Base-by-base conservation (phyloP, 1,284 basidiomycete genomes). In the Kwoniella shivajii region DNA sequence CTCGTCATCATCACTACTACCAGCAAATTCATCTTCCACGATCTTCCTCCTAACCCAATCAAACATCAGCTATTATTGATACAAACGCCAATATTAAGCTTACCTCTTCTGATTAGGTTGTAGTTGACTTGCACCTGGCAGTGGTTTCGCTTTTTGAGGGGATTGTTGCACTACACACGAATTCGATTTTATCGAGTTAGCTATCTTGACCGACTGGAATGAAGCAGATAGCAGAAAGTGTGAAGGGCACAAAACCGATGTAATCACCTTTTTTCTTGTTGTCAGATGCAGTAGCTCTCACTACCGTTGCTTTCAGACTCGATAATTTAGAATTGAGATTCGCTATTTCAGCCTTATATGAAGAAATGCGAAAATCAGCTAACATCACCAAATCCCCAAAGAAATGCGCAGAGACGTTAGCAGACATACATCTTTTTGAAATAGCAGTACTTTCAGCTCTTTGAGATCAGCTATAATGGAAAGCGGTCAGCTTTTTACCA, bases 31-130 rank as follows among this genome's bases (percentile, higher is more conserved):
- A 45, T 71, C 69, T 49, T 66, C 66, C 0, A 68, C 63, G 0
- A 56, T 61, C 49, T 68, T 69, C 14, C 69, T 66, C 42, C 69
- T 70, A 31, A 27, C 1, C 14, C 41, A 33, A 45, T 14, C 16
- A 16, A 16, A 34, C 26, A 27, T 30, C 29, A 16, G 44, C 10
- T 6, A 26, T 30, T 7, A 13, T 37, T 27, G n/a, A 24, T 29
- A 10, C 6, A 13, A 6, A 11, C 18, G 18, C 41, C 33, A 22
- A n/a, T 1, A 26, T 30, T 3, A 11, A 13, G 54, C 66, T 51
- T 45, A 69, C 69, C 66, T 57, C 49, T 73, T 73, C 55, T 66
- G 66, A 54, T 69, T 73, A 14, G 71, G 71, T 45, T 73, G 71
- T 5, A 73, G 44, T 11, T 55, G 47, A 57, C 69, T 71, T 1